Conservation (phyloP, 495 filamentous ascomycete species). For the Aspergillus funiculosus region DNA sequence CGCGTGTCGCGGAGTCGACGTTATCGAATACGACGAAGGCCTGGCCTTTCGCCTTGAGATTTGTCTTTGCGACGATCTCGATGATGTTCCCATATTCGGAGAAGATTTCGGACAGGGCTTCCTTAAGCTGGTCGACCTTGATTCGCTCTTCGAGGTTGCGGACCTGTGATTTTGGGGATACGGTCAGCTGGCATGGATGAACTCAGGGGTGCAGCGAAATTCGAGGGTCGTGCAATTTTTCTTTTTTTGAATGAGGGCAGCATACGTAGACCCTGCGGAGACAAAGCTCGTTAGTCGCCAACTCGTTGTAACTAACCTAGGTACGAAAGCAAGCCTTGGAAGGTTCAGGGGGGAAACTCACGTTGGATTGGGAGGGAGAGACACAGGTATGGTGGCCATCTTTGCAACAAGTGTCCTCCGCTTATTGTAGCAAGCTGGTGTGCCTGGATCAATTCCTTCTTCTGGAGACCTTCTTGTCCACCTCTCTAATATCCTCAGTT, state of each 20-base stretch:
- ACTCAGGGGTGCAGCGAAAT: conserved; percentile 11
- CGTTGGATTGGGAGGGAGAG: conserved; percentile 46
- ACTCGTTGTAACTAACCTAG: not conserved
- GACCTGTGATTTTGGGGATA: conserved; percentile 52
- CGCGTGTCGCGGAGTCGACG: conserved; percentile 65
- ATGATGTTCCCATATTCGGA: conserved; percentile 84
- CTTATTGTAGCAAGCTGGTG: not conserved
- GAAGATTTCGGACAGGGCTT: conserved; percentile 73
- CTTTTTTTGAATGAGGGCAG: conserved; percentile 18
- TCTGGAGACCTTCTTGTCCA: conserved; percentile 1
- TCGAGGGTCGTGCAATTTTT: conserved; percentile 15
- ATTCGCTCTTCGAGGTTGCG: conserved; percentile 91
- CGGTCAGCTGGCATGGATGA: conserved; percentile 15
- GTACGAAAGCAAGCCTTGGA: not conserved
- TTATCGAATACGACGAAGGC: conserved; percentile 93
- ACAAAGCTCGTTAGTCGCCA: conserved; percentile 19
- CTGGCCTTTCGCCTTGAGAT: conserved; percentile 89
- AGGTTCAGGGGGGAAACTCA: conserved; percentile 24
- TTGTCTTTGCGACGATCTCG: conserved; percentile 88
- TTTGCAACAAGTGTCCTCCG: conserved; percentile 31
- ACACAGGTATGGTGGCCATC: conserved; percentile 35
- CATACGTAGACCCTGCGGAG: conserved; percentile 49
- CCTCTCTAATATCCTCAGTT: not conserved
- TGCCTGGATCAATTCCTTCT: not conserved
- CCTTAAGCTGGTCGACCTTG: conserved; percentile 72